Conservation (phyloP, 2,329 filamentous ascomycete species). For the Xylaria arbuscula region DNA sequence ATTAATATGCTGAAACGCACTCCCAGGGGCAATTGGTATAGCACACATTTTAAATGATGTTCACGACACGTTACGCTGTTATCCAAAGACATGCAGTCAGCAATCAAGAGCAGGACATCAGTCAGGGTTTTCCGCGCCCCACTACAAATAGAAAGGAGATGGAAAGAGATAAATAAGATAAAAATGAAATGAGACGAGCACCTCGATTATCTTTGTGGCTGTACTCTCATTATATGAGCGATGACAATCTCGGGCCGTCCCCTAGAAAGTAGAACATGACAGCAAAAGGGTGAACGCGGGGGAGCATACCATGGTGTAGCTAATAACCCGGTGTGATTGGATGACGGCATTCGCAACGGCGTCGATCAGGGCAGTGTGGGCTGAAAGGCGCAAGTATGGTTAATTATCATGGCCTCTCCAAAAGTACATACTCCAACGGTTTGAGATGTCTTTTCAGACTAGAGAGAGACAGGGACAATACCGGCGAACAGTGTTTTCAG, state of each 20-base stretch:
- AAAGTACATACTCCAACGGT: constrained; percentile 32
- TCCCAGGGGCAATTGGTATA: constrained; percentile 4
- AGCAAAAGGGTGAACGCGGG: too few relatives aligned
- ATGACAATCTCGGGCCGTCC: background rate
- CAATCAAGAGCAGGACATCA: constrained; percentile 13
- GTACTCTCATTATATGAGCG: constrained; percentile 4
- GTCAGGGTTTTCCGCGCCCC: background rate
- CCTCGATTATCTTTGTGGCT: too few relatives aligned
- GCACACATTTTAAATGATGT: constrained; percentile 60
- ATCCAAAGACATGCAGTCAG: constrained; percentile 35
- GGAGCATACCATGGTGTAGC: constrained; percentile 50
- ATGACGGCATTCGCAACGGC: constrained; percentile 50
- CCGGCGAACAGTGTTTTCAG: constrained; percentile 43
- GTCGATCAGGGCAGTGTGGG: constrained; percentile 28
- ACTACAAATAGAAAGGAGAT: background rate
- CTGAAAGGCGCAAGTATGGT: constrained; percentile 5
- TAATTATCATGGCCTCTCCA: constrained; percentile 31
- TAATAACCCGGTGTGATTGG: constrained; percentile 47
- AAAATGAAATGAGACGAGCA: constrained; percentile 1
- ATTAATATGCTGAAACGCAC: constrained; percentile 33
- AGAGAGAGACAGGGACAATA: constrained; percentile 46
- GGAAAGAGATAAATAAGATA: background rate
- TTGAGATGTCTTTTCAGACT: constrained; percentile 41
- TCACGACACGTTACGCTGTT: constrained; percentile 59
- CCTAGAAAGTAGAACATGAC: background rate